Evolutionary conservation across 139 green algal species (phyloP).

Genomic region (Astrephomene gubernaculifera): DNA sequence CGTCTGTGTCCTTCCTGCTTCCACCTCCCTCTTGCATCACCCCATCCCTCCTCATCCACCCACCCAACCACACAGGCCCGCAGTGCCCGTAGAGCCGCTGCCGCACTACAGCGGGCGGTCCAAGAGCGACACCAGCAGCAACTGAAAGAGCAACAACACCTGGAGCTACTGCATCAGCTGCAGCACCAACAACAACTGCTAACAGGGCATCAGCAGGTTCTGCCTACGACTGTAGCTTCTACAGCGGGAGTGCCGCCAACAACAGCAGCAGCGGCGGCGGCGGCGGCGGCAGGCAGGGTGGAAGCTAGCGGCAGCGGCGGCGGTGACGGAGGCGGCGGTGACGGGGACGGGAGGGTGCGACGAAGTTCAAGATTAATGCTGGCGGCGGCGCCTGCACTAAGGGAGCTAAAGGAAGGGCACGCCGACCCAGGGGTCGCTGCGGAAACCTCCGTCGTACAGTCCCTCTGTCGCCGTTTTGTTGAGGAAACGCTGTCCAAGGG

Average conservation of each 20-base stretch:
- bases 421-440: constrained; percentile 40
- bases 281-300: neutral
- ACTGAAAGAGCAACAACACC: neutral
- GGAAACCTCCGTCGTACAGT: constrained; percentile 12
- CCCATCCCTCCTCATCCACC: neutral
- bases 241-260: too few relatives aligned
- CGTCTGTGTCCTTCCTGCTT: too few relatives aligned
- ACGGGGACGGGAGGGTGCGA: too few relatives aligned
- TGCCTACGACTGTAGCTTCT: too few relatives aligned
- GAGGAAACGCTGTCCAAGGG: neutral
- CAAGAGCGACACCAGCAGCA: neutral
- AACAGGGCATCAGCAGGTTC: neutral
- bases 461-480: neutral
- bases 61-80: neutral
- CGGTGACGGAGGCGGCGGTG: neutral
- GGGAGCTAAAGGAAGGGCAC: neutral
- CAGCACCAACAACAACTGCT: neutral
- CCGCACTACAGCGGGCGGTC: neutral
- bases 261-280: neutral
- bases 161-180: neutral
- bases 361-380: too few relatives aligned
- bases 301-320: neutral
- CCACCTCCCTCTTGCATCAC: too few relatives aligned
- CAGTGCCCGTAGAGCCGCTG: neutral
- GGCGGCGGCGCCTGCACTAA: too few relatives aligned